Percentiles rank a stretch among this genome's conserved stretches.
These are phyloP conservation scores for Suillus ampliporus DNA, from an alignment of 768 basidiomycete species.

Conservation along the genomic window DNA sequence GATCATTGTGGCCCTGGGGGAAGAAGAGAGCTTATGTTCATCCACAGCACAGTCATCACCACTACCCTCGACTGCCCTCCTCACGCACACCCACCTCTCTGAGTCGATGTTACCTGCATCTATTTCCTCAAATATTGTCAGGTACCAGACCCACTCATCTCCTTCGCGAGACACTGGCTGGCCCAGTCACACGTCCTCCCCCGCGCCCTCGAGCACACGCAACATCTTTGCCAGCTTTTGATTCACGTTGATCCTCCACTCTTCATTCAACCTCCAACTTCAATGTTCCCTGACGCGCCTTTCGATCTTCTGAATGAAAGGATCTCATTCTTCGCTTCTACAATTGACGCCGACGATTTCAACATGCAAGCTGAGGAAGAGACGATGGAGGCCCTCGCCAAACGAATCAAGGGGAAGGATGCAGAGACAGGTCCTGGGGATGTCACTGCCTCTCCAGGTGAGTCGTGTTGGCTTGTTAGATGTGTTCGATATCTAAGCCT, in stretches of 20 bases:
- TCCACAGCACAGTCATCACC: constrained; percentile 11
- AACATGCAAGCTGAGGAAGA: constrained; percentile 30
- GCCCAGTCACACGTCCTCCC: constrained; percentile 15
- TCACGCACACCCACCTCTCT: constrained; percentile 12
- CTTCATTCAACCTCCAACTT: constrained; percentile 41
- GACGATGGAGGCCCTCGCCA: constrained; percentile 25
- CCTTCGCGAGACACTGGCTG: constrained; percentile 7
- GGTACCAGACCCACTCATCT: neutral
- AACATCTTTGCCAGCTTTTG: constrained; percentile 10
- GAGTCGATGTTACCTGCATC: constrained; percentile 8
- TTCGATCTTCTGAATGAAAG: constrained; percentile 43
- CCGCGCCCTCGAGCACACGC: constrained; percentile 18
- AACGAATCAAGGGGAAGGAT: constrained; percentile 20
- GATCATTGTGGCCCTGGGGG: constrained; percentile 12
- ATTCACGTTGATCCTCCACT: constrained; percentile 39
- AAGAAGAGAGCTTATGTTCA: constrained; percentile 8
- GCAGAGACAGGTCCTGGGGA: too few species aligned
- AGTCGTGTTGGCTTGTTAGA: neutral
- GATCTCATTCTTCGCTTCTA: constrained; percentile 40
- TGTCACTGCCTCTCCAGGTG: constrained; percentile 1
- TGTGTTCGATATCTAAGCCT: neutral
- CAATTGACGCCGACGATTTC: constrained; percentile 30
- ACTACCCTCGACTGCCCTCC: constrained; percentile 12
- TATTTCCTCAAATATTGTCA: neutral
- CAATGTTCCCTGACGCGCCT: constrained; percentile 39